Percentiles rank a stretch among this genome's conserved stretches.
phyloP scores from a whole-genome alignment of 2,329 filamentous ascomycete species.

The Claviceps pusilla region DNA sequence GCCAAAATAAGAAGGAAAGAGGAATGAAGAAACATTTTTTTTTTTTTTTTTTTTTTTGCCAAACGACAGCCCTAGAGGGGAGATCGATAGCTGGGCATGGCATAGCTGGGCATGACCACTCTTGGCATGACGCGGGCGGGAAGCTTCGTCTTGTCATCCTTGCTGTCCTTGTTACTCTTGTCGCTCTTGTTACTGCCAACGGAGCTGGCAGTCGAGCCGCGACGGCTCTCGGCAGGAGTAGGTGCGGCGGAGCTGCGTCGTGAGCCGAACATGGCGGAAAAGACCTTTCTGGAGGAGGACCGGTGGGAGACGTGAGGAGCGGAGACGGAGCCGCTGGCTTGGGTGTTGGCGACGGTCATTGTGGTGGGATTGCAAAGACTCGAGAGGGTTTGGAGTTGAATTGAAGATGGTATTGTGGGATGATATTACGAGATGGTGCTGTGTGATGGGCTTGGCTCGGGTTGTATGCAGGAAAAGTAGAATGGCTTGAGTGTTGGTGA shows the following conservation, averaged over 20 bases:
- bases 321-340: not conserved
- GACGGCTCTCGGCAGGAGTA: conserved; percentile 1
- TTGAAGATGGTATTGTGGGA: not conserved
- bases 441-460: too few species aligned
- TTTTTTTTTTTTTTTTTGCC: not conserved
- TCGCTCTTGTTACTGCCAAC: not conserved
- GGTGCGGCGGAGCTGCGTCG: not conserved
- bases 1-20: not conserved
- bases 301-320: not conserved
- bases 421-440: too few species aligned
- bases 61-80: not conserved
- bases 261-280: conserved; percentile 4
- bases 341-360: not conserved
- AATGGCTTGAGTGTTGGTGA: too few species aligned
- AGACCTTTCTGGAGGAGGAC: not conserved
- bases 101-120: too few species aligned
- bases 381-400: not conserved
- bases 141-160: conserved; percentile 2
- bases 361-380: not conserved
- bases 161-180: not conserved
- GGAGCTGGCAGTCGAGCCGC: conserved; percentile 1
- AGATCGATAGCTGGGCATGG: conserved; percentile 1
- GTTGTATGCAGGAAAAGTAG: too few species aligned
- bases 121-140: not conserved
- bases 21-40: not conserved